Evolutionary conservation across 176 grass and related monocot species (phyloP).

Genomic region (Bothriochloa decipiens): DNA sequence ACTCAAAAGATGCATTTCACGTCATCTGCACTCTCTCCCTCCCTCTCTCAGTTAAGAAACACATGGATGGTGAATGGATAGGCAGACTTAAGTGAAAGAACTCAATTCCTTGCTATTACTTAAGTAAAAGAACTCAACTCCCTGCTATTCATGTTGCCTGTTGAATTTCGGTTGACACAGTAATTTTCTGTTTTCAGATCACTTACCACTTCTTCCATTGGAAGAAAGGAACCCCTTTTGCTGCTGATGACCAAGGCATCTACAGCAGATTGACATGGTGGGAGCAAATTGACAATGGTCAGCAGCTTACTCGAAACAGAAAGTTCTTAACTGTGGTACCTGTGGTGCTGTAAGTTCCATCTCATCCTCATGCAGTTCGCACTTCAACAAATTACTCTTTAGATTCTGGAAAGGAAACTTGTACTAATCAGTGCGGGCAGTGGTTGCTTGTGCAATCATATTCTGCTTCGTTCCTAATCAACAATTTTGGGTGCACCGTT

Average conservation of each 20-base stretch:
- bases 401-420: background rate
- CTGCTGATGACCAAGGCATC: conserved; percentile 68
- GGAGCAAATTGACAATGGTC: conserved; percentile 67
- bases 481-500: background rate
- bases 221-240: conserved; percentile 73
- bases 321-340: conserved; percentile 68
- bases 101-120: background rate
- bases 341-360: conserved; percentile 61
- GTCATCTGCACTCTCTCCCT: background rate
- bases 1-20: background rate
- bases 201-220: conserved; percentile 70
- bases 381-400: background rate
- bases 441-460: background rate
- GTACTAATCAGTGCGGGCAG: background rate
- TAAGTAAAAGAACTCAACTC: no score
- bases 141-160: background rate
- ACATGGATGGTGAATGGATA: background rate
- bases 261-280: conserved; percentile 70
- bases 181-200: conserved; percentile 37
- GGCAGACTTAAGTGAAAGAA: background rate
- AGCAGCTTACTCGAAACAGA: conserved; percentile 66
- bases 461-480: background rate
- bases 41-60: background rate
- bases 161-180: background rate
- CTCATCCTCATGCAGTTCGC: background rate